Evolutionary conservation across 1,139 yeast genomes (phyloP).

Genomic region (Wickerhamiella pararugosa): DNA sequence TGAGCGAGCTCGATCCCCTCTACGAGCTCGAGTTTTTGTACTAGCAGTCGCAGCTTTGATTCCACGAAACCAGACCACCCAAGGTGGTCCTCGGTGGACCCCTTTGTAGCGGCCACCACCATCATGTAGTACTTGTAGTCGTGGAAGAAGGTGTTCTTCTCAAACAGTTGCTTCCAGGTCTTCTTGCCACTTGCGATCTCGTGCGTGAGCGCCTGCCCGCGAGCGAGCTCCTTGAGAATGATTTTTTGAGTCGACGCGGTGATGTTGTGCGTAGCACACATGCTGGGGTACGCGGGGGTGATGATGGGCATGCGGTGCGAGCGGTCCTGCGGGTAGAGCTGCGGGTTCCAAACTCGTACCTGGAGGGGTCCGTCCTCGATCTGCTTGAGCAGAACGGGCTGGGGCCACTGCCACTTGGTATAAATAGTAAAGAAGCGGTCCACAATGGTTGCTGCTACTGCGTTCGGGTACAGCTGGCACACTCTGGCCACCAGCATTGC

Average conservation of each 20-base stretch:
- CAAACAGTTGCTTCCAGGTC: conserved; percentile 61
- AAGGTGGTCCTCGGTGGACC: conserved; percentile 61
- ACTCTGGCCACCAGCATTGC: conserved; percentile 97
- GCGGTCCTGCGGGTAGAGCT: conserved; percentile 72
- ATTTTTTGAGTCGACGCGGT: conserved; percentile 74
- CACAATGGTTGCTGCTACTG: conserved; percentile 81
- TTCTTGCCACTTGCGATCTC: conserved; percentile 52
- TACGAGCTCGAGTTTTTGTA: conserved; percentile 62
- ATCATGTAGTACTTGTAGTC: conserved; percentile 77
- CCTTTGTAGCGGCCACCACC: conserved; percentile 61
- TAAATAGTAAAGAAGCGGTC: conserved; percentile 77
- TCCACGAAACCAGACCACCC: conserved; percentile 92
- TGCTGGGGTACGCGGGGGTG: conserved; percentile 97
- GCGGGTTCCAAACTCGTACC: conserved; percentile 95
- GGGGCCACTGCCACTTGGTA: conserved; percentile 96
- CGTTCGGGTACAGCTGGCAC: conserved; percentile 91
- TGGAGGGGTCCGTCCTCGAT: conserved; percentile 96
- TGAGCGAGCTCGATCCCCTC: conserved; percentile 73
- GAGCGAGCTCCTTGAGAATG: conserved; percentile 54
- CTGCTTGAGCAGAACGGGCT: conserved; percentile 80
- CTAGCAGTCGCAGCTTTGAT: conserved; percentile 65
- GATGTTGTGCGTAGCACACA: conserved; percentile 98
- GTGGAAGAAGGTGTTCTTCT: conserved; percentile 66
- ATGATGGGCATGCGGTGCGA: conserved; percentile 96
- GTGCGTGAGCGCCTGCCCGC: conserved; percentile 59